phyloP scores from a whole-genome alignment of 257 asterid species.

The Eucommia ulmoides region DNA sequence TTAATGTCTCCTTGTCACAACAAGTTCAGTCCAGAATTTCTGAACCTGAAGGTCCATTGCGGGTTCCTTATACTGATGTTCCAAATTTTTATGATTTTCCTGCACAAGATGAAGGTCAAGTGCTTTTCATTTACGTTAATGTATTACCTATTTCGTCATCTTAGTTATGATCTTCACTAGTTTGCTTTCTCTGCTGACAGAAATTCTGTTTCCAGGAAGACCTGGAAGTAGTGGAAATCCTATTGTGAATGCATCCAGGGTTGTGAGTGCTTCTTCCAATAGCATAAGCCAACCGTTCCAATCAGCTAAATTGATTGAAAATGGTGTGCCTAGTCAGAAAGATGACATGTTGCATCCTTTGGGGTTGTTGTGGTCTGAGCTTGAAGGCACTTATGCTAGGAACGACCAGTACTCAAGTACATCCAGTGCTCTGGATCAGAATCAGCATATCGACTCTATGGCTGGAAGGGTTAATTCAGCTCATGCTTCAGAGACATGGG shows the following conservation, averaged over 20 bases:
- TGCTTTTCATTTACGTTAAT: constrained; percentile 7
- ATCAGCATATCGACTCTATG: constrained; percentile 27
- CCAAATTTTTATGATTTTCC: constrained; percentile 38
- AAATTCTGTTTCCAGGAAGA: constrained; percentile 74
- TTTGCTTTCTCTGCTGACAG: constrained; percentile 25
- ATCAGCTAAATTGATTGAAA: constrained; percentile 24
- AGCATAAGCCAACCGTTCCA: too few relatives aligned
- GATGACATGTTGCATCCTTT: constrained; percentile 57
- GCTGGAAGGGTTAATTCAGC: constrained; percentile 24
- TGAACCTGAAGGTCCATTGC: constrained; percentile 38
- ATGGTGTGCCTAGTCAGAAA: constrained; percentile 29
- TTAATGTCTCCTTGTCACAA: constrained; percentile 34
- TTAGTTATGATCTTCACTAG: background rate
- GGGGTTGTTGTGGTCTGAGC: constrained; percentile 87
- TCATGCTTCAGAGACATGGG: constrained; percentile 16
- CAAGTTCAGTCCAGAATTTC: constrained; percentile 30
- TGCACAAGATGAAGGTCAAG: constrained; percentile 64
- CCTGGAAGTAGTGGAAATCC: constrained; percentile 60
- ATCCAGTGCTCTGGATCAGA: constrained; percentile 29
- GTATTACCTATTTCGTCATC: background rate
- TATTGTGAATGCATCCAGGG: constrained; percentile 33
- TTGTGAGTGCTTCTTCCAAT: constrained; percentile 24
- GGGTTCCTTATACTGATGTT: constrained; percentile 32
- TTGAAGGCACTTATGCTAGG: constrained; percentile 54
- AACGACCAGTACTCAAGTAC: constrained; percentile 27